Conservation (phyloP, 768 basidiomycete species). For the Leccinellum albellum region DNA sequence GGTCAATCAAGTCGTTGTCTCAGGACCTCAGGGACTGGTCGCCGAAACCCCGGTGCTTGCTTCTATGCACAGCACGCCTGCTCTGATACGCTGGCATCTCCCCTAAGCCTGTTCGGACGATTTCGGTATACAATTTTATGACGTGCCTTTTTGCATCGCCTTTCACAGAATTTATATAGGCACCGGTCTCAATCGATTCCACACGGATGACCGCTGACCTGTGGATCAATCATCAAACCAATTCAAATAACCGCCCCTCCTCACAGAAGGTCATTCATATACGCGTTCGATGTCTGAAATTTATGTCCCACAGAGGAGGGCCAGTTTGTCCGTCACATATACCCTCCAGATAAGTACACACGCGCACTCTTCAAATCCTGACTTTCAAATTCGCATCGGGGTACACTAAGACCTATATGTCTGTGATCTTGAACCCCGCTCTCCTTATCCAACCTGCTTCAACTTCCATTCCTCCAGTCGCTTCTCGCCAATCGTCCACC, state of each 20-base stretch:
- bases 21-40: not conserved
- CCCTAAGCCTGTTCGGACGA: not conserved
- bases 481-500: not conserved
- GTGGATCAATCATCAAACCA: not conserved
- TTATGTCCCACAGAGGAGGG: not conserved
- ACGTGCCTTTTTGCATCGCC: not conserved
- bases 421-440: not conserved
- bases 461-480: slow-evolving; percentile 4
- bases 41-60: no score
- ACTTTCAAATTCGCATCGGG: not conserved
- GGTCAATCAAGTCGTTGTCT: not conserved
- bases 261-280: not conserved
- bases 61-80: not conserved
- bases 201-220: not conserved
- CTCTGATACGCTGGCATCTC: no score
- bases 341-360: not conserved
- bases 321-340: not conserved
- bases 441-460: not conserved
- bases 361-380: not conserved
- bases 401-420: not conserved
- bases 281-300: not conserved
- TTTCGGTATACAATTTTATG: not conserved
- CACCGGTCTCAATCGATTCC: not conserved
- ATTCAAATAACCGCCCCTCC: not conserved
- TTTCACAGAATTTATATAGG: not conserved